These are phyloP conservation scores for Lachnellula suecica DNA, from an alignment of 2,329 filamentous ascomycete genomes.

Conservation along the genomic window DNA sequence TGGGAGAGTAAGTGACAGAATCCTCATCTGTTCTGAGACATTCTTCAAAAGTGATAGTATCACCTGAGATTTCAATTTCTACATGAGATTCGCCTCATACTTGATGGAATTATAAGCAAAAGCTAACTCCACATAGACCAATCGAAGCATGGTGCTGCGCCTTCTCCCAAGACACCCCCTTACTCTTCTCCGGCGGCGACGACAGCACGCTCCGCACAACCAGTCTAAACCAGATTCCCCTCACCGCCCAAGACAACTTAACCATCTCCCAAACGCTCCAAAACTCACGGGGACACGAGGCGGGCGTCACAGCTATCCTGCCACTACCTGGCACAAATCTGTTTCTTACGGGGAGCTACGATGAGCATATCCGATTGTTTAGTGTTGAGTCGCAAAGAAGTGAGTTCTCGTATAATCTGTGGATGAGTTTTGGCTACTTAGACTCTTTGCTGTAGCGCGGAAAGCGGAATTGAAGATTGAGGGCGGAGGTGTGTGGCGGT, in stretches of 20 bases:
- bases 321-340: constrained; percentile 58
- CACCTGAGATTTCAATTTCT: not conserved
- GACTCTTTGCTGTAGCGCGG: constrained; percentile 45
- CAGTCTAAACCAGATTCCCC: not conserved
- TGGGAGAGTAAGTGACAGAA: not conserved
- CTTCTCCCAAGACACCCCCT: constrained; percentile 42
- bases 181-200: constrained; percentile 69
- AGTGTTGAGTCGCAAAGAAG: not conserved
- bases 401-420: not conserved
- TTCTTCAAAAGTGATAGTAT: not conserved
- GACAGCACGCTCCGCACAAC: constrained; percentile 42
- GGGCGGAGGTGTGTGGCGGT: constrained; percentile 80
- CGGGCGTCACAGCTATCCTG: constrained; percentile 85
- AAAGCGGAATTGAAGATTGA: constrained; percentile 65
- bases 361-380: constrained; percentile 76
- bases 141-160: constrained; percentile 76
- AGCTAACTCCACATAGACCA: not conserved
- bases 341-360: constrained; percentile 86
- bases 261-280: not conserved
- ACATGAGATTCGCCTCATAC: not conserved
- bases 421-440: too few relatives aligned
- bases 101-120: not conserved
- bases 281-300: constrained; percentile 57
- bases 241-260: not conserved
- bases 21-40: not conserved